phyloP scores from a whole-genome alignment of 164 flowering plant species.

The Tetrastigma voinierianum region DNA sequence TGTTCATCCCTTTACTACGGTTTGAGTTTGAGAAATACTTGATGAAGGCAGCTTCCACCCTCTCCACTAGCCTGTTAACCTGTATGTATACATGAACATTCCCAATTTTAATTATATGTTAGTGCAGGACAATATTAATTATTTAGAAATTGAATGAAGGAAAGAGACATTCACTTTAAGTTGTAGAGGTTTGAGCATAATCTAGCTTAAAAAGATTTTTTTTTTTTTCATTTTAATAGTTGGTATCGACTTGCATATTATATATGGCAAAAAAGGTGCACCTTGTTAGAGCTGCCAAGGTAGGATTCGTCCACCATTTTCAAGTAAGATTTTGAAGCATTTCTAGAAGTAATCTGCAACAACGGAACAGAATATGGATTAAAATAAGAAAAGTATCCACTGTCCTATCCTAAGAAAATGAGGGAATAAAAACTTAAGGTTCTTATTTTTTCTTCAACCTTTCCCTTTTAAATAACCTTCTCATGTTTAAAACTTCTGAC shows the following conservation, averaged over 20 bases:
- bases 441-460: no score
- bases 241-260: background rate
- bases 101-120: no score
- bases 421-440: background rate
- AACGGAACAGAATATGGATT: background rate
- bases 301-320: constrained; percentile 31
- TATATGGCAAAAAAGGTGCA: constrained; percentile 10
- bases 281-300: constrained; percentile 45
- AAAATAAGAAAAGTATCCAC: background rate
- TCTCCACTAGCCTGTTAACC: constrained; percentile 57
- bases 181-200: no score
- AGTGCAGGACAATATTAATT: no score
- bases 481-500: no score
- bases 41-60: constrained; percentile 65
- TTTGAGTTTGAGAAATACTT: constrained; percentile 66
- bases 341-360: constrained; percentile 27
- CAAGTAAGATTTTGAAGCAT: constrained; percentile 31
- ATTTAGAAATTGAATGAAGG: no score
- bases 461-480: no score
- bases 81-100: constrained; percentile 11
- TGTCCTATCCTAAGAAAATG: background rate
- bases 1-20: constrained; percentile 52
- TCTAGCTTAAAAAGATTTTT: no score
- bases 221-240: no score
- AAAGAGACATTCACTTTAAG: no score